phyloP scores from a whole-genome alignment of 345 rosid species.

The Pistacia integerrima region DNA sequence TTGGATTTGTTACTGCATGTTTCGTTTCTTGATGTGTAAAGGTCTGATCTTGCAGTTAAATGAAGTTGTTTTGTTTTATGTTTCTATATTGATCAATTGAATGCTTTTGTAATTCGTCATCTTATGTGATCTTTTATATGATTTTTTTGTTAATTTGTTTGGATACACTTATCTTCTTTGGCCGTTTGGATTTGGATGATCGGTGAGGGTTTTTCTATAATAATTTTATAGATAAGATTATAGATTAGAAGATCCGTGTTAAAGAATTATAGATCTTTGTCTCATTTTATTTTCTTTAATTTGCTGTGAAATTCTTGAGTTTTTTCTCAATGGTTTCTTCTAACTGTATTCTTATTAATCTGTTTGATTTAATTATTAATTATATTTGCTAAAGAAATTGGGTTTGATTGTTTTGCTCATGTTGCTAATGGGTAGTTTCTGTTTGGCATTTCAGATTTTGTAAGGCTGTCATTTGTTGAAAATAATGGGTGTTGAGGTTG shows the following conservation, averaged over 20 bases:
- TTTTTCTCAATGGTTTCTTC: not conserved
- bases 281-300: not conserved
- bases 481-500: conserved; percentile 82
- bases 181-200: not conserved
- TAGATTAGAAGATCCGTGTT: conserved; percentile 3
- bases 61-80: not conserved
- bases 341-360: not conserved
- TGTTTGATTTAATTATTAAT: not conserved
- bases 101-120: not conserved
- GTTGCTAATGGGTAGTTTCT: not conserved
- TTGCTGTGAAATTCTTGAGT: not conserved
- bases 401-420: not conserved
- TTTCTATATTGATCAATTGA: not conserved
- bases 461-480: conserved; percentile 25
- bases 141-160: not conserved
- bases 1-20: not conserved
- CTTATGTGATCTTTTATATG: not conserved
- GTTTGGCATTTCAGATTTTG: conserved; percentile 9
- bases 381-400: not conserved
- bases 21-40: not conserved
- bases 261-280: not conserved
- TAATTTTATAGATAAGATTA: not conserved
- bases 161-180: not conserved
- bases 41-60: not conserved
- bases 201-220: not conserved